phyloP scores from a whole-genome alignment of 1,284 basidiomycete genomes.

The Clitocybe nebularis region DNA sequence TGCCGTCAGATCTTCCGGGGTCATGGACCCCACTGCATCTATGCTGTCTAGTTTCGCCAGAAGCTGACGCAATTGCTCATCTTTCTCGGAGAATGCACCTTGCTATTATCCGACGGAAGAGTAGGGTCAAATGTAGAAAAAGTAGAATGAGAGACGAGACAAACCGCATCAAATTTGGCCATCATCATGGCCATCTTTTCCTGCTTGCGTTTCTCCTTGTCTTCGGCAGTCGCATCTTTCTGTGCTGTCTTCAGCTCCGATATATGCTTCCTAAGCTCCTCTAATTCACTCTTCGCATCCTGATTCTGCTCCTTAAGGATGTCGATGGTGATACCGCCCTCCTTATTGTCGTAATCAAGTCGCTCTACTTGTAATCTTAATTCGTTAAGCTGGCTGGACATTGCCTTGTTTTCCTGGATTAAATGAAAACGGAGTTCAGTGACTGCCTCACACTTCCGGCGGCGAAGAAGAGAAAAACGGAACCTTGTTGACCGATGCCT shows the following conservation, averaged over 20 bases:
- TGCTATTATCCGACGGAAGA: constrained; percentile 42
- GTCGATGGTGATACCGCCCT: constrained; percentile 92
- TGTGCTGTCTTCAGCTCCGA: constrained; percentile 77
- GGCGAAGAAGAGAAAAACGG: constrained; percentile 13
- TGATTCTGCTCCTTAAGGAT: constrained; percentile 94
- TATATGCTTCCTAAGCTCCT: constrained; percentile 84
- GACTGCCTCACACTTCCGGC: constrained; percentile 6
- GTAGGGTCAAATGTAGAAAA: constrained; percentile 7
- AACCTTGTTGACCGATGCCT: constrained; percentile 72
- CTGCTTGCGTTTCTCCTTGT: constrained; percentile 98
- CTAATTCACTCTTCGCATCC: constrained; percentile 85
- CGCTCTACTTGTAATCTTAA: constrained; percentile 89
- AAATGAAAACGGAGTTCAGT: background rate
- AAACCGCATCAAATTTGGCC: constrained; percentile 94
- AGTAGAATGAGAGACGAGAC: constrained; percentile 24
- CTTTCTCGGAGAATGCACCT: constrained; percentile 89
- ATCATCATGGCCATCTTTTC: constrained; percentile 99
- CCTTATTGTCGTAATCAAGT: constrained; percentile 94
- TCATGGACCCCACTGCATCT: constrained; percentile 60
- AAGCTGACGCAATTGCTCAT: constrained; percentile 84
- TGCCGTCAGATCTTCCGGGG: constrained; percentile 74
- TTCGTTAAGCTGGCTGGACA: constrained; percentile 90
- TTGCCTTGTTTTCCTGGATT: constrained; percentile 84
- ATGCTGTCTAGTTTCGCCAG: constrained; percentile 80
- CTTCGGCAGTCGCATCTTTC: constrained; percentile 85